Conservation (phyloP, 768 basidiomycete genomes). For the Clitopilus hobsonii region DNA sequence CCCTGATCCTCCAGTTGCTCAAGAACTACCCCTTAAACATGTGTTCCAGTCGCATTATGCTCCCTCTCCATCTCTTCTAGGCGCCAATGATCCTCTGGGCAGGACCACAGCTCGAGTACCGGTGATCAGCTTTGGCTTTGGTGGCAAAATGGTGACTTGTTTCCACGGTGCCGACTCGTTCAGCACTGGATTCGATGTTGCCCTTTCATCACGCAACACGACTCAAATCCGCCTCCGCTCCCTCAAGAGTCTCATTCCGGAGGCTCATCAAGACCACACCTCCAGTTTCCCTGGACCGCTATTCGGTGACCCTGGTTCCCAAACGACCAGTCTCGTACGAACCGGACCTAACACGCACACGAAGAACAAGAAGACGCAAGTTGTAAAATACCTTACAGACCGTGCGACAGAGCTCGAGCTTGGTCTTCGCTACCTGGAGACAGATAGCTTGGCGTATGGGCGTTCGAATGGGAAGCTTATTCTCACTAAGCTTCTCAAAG, state of each 20-base stretch:
- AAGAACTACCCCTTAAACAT: slow-evolving; percentile 31
- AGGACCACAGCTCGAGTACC: slow-evolving; percentile 72
- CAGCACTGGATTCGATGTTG: slow-evolving; percentile 74
- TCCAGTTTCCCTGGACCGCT: slow-evolving; percentile 83
- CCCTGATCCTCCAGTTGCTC: slow-evolving; percentile 14
- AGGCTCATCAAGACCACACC: slow-evolving; percentile 53
- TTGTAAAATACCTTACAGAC: slow-evolving; percentile 72
- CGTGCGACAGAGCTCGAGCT: slow-evolving; percentile 73
- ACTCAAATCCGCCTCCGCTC: slow-evolving; percentile 65
- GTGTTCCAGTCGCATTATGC: slow-evolving; percentile 59
- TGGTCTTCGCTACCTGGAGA: slow-evolving; percentile 65
- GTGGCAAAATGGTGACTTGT: slow-evolving; percentile 86
- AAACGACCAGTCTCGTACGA: slow-evolving; percentile 65
- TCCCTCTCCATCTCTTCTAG: slow-evolving; percentile 79
- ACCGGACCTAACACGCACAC: slow-evolving; percentile 56
- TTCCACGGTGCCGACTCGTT: slow-evolving; percentile 71
- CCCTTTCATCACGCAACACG: slow-evolving; percentile 65
- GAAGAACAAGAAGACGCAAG: slow-evolving; percentile 82
- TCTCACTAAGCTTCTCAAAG: slow-evolving; percentile 66
- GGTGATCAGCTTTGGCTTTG: slow-evolving; percentile 87
- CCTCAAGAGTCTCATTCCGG: slow-evolving; percentile 66
- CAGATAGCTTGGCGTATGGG: slow-evolving; percentile 45
- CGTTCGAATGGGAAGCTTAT: slow-evolving; percentile 73
- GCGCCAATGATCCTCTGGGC: slow-evolving; percentile 77
- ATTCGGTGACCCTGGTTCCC: slow-evolving; percentile 68